Percentiles rank a stretch among this genome's conserved stretches.
Conservation (phyloP, 2,329 filamentous ascomycete species). For the Trichoderma simmonsii region DNA sequence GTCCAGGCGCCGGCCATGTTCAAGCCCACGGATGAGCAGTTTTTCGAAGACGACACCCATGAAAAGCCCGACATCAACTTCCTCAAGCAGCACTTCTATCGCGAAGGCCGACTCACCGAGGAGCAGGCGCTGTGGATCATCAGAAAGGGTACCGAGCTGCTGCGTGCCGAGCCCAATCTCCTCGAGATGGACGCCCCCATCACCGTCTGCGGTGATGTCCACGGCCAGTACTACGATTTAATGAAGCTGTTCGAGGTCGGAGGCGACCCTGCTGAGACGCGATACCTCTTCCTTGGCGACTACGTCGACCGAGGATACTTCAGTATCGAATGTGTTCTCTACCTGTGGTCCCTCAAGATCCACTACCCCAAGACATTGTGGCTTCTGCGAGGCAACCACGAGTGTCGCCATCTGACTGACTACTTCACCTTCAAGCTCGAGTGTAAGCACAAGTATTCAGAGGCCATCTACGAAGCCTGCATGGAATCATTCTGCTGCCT, state of each 20-base stretch:
- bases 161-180: constrained; percentile 88
- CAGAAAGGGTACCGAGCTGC: constrained; percentile 77
- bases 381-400: constrained; percentile 96
- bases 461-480: constrained; percentile 92
- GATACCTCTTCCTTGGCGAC: constrained; percentile 95
- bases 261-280: constrained; percentile 90
- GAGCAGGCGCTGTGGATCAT: constrained; percentile 98
- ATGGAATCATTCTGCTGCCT: constrained; percentile 97
- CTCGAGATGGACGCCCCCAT: constrained; percentile 99
- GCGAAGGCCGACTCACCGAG: constrained; percentile 93
- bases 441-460: constrained; percentile 99
- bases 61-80: constrained; percentile 90
- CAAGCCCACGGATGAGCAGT: constrained; percentile 89
- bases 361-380: constrained; percentile 98
- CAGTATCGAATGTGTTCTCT: constrained; percentile 97
- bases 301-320: constrained; percentile 99
- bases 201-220: constrained; percentile 96
- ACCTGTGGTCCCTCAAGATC: constrained; percentile 97
- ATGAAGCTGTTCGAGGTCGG: constrained; percentile 99
- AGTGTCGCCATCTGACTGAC: constrained; percentile 97
- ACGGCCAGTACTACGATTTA: constrained; percentile 97
- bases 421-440: constrained; percentile 99
- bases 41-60: constrained; percentile 82
- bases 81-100: constrained; percentile 97
- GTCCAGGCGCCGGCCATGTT: constrained; percentile 95